Evolutionary conservation across 148 eudicot species (phyloP).

Genomic region (Silene uniflora): DNA sequence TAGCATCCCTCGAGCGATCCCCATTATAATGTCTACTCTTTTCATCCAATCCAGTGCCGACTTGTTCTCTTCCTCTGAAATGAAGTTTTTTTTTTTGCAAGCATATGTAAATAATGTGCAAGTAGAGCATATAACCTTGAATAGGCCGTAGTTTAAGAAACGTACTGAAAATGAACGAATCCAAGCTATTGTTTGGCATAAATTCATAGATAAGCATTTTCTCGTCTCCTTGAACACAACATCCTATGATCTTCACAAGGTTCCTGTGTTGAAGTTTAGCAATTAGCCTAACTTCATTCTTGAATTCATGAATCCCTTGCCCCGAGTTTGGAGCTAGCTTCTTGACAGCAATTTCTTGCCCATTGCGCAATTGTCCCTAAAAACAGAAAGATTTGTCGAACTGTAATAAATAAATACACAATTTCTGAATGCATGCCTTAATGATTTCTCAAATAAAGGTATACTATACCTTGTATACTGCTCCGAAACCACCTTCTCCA

Average conservation of each 20-base stretch:
- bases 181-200: constrained; percentile 58
- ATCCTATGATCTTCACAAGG: constrained; percentile 52
- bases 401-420: no score
- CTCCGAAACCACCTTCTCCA: constrained; percentile 37
- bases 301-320: constrained; percentile 57
- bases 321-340: constrained; percentile 45
- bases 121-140: no score
- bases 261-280: constrained; percentile 62
- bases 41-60: constrained; percentile 39
- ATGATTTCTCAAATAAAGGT: background rate
- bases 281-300: constrained; percentile 51
- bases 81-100: background rate
- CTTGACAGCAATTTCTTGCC: constrained; percentile 56
- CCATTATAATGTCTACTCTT: constrained; percentile 39
- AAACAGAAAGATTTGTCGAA: background rate
- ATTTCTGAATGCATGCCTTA: no score
- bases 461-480: constrained; percentile 32
- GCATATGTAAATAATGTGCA: no score
- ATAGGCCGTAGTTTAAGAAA: background rate
- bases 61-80: constrained; percentile 36
- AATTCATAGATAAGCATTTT: constrained; percentile 55
- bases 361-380: constrained; percentile 36
- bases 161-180: constrained; percentile 49
- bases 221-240: constrained; percentile 43
- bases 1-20: constrained; percentile 56